Percentiles rank a stretch among this genome's conserved stretches.
phyloP scores from a whole-genome alignment of 306 rosid species.

The Cucumis hystrix region DNA sequence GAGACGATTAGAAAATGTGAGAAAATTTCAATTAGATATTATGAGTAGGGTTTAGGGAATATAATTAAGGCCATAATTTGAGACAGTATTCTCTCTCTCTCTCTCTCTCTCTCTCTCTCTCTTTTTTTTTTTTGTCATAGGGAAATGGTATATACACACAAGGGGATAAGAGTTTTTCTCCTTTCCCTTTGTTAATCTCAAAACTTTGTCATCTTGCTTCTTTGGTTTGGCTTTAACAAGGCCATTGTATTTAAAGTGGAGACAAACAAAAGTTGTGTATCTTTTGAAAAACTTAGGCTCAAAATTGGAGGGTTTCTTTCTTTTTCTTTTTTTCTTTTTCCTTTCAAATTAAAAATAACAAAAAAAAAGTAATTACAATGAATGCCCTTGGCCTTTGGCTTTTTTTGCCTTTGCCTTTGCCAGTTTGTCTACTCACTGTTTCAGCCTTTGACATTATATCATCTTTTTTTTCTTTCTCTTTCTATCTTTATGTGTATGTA shows the following conservation, averaged over 20 bases:
- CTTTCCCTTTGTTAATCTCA: neutral
- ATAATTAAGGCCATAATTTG: neutral
- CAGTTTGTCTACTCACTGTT: conserved; percentile 4
- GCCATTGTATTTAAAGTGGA: neutral
- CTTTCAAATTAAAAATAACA: too few species aligned
- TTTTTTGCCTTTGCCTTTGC: neutral
- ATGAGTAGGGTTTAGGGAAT: too few species aligned
- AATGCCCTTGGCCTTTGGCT: neutral
- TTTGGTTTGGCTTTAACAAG: neutral
- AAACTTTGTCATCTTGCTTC: neutral
- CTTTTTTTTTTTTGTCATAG: neutral
- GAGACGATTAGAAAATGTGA: neutral
- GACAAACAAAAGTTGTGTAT: neutral
- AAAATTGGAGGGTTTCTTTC: neutral
- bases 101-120: too few species aligned
- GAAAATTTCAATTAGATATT: neutral
- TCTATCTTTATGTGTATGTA: neutral
- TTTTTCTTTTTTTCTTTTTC: neutral
- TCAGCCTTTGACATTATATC: conserved; percentile 8
- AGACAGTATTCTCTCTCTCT: neutral
- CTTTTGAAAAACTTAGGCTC: neutral
- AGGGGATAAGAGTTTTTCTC: neutral
- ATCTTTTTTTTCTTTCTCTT: neutral
- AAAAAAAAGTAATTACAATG: neutral
- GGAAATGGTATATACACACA: neutral